phyloP scores from a whole-genome alignment of 805 yeast species.

The Saccharomycopsis vini region DNA sequence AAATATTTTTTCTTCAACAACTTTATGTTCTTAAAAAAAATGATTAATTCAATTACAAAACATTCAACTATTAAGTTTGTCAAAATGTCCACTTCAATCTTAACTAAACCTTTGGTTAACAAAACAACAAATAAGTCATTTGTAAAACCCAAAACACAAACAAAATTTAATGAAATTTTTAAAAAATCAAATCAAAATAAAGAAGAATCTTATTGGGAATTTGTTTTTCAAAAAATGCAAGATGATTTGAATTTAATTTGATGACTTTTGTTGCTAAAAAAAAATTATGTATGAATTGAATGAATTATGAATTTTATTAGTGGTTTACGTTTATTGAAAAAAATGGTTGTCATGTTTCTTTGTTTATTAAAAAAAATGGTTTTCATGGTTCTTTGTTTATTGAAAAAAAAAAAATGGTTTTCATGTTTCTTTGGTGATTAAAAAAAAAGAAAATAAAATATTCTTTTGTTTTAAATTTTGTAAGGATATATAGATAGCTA shows the following conservation, averaged over 20 bases:
- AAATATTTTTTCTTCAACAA: no score
- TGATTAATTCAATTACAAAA: neutral
- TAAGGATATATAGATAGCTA: no score
- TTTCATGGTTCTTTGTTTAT: no score
- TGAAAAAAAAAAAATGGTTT: no score
- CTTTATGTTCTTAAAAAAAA: no score
- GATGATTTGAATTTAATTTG: constrained; percentile 6
- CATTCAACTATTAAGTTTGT: neutral
- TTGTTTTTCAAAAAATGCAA: constrained; percentile 1
- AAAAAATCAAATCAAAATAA: neutral
- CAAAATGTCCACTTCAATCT: neutral
- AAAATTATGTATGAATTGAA: neutral
- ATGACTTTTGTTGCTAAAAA: neutral
- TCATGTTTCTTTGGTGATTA: no score
- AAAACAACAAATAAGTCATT: neutral
- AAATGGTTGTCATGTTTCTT: no score
- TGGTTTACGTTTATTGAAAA: no score
- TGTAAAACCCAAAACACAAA: neutral
- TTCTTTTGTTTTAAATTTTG: no score
- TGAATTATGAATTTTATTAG: neutral
- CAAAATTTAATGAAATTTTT: neutral
- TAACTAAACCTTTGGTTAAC: neutral
- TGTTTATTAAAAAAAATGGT: no score
- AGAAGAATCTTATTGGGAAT: constrained; percentile 4
- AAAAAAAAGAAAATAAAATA: no score